Base-by-base conservation (phyloP, 2,329 filamentous ascomycete genomes). In the Pestalotiopsis sp. region DNA sequence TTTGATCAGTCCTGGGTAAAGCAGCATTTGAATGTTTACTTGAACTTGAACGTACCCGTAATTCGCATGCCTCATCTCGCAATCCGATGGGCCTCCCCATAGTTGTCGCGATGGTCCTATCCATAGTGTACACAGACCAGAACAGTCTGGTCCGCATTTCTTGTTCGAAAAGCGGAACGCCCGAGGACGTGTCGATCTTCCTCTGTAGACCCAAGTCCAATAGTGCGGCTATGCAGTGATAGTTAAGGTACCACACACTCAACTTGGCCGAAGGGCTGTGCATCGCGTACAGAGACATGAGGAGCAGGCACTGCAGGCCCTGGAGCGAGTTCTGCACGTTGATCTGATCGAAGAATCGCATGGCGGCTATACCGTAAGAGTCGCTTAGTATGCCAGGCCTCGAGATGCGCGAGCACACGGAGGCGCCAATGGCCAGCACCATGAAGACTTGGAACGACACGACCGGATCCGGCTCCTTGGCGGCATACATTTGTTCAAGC, bases 131-230 rank as follows among this genome's bases (percentile, higher is more conserved):
- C 3, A 86, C 83, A 0, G 85, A 83, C 86, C 86, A 88, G 62
- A 88, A 88, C 3, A 87, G 81, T 2, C 86, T 77, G 0, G 85
- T 86, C n/a, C 86, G 77, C 81, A 87, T 84, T 70, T 88, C 86
- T 56, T 86, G 84, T 6, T 86, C 82, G 0, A 87, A 70, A 0
- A 85, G 70, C 0, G 85, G 83, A 2, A 88, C 80, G 0, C 78
- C 83, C 0, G 77, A 75, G 0, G 79, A 80, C 0, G 79, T 77
- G 1, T 80, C 82, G 0, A 79, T 77, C 1, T 80, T 82, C 25
- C 86, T 79, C 66, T 88, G 86, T 0, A 88, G 74, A 0, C 86
- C 86, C 1, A 88, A 72, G 59, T 88, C 86, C 2, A 88, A 76
- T 0, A 86, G 76, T 0, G 82, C 79, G 1, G 85, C 85, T 11